A percentile compares a stretch with the other conserved stretches of the same genome.
Conservation (phyloP, 2,329 filamentous ascomycete species). For the Cercospora zeina region DNA sequence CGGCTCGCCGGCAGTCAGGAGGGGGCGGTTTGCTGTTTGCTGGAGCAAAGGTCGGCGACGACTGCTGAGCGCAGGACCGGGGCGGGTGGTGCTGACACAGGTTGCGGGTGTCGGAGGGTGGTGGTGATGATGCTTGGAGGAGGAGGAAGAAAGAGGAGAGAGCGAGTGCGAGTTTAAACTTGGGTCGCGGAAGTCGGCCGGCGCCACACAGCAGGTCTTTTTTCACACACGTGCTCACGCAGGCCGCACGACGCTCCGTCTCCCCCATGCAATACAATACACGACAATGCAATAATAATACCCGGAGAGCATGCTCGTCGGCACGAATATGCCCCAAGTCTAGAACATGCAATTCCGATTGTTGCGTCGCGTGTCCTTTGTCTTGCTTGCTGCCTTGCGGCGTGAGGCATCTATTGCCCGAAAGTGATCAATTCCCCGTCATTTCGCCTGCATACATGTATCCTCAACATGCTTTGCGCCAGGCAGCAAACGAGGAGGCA, state of each 20-base stretch:
- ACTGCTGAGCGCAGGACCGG: conserved; percentile 20
- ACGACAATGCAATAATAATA: no score
- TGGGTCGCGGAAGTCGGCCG: conserved; percentile 2
- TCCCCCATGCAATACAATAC: background rate
- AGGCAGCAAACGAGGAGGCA: background rate
- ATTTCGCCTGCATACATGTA: conserved; percentile 1
- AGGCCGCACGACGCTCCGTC: background rate
- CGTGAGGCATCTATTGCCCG: background rate
- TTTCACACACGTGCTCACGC: background rate
- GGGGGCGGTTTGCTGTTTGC: conserved; percentile 20
- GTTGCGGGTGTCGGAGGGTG: background rate
- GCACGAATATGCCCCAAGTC: no score
- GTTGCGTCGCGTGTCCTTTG: background rate
- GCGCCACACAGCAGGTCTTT: conserved; percentile 4
- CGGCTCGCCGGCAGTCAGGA: conserved; percentile 21
- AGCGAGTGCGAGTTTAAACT: background rate
- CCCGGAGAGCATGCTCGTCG: no score
- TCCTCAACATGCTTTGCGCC: background rate
- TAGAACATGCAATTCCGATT: background rate
- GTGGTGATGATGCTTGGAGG: conserved; percentile 13
- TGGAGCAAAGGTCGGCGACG: conserved; percentile 14
- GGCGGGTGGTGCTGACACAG: conserved; percentile 15
- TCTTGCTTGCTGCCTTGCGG: background rate
- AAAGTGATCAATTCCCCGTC: conserved; percentile 11
- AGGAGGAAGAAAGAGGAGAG: conserved; percentile 3